Percentiles rank a stretch among this genome's conserved stretches.
Conservation (phyloP, 805 yeast species). For the Millerozyma miso region DNA sequence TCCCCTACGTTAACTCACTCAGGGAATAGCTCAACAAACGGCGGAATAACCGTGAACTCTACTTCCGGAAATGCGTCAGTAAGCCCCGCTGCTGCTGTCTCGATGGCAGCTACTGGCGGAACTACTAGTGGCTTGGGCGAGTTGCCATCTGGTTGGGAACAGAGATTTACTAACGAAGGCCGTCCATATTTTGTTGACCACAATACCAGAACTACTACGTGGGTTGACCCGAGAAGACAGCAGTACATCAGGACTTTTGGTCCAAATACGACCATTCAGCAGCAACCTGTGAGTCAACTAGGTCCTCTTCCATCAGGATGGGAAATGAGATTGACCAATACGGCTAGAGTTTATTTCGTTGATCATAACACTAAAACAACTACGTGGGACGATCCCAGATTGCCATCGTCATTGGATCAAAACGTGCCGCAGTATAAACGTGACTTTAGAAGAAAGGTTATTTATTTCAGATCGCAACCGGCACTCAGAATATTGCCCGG, state of each 20-base stretch:
- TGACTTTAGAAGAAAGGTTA: constrained; percentile 95
- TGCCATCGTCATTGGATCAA: constrained; percentile 95
- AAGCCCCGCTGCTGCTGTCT: constrained; percentile 63
- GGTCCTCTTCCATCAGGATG: constrained; percentile 99
- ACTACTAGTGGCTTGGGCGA: constrained; percentile 96
- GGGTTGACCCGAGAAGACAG: constrained; percentile 99
- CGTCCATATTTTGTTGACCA: constrained; percentile 98
- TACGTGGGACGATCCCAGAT: constrained; percentile 99
- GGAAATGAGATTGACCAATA: constrained; percentile 99
- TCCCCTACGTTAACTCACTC: constrained; percentile 27
- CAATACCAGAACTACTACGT: constrained; percentile 98
- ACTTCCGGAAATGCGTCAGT: constrained; percentile 47
- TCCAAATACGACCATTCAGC: constrained; percentile 86
- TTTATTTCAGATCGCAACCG: constrained; percentile 97
- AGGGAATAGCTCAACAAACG: constrained; percentile 22
- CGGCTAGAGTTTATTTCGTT: constrained; percentile 97
- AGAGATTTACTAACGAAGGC: constrained; percentile 95
- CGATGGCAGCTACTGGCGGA: constrained; percentile 73
- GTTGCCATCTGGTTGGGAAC: constrained; percentile 99
- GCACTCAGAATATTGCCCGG: constrained; percentile 96
- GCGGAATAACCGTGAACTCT: constrained; percentile 45
- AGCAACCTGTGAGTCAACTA: constrained; percentile 94
- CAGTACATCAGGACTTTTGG: constrained; percentile 96
- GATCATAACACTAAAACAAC: constrained; percentile 99
- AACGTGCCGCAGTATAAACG: constrained; percentile 99